These are phyloP conservation scores for Linderniella brevidens DNA, from an alignment of 257 asterid species.

Conservation along the genomic window DNA sequence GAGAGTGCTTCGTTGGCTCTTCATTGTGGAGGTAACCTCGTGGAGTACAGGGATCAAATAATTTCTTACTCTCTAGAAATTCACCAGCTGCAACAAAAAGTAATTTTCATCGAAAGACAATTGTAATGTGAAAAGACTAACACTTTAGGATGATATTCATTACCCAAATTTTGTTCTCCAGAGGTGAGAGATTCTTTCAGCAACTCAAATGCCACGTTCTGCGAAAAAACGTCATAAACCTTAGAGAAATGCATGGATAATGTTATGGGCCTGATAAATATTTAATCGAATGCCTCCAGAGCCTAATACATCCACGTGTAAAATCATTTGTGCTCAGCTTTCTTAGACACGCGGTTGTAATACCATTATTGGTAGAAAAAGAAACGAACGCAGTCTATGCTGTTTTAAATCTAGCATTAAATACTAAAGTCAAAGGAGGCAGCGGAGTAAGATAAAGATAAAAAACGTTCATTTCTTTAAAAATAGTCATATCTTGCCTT, in stretches of 20 bases:
- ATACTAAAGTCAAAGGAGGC: no score
- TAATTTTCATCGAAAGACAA: no score
- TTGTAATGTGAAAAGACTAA: neutral
- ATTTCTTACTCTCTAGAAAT: conserved; percentile 28
- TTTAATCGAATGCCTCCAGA: no score
- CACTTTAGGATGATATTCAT: conserved; percentile 11
- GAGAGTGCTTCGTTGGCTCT: conserved; percentile 29
- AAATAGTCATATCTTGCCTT: no score
- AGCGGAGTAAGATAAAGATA: no score
- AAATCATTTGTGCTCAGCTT: no score
- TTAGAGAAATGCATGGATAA: neutral
- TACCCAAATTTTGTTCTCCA: conserved; percentile 33
- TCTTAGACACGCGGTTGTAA: no score
- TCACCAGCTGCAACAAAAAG: conserved; percentile 36
- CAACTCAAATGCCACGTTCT: conserved; percentile 80
- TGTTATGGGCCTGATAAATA: neutral
- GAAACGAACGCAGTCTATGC: no score
- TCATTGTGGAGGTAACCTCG: conserved; percentile 45
- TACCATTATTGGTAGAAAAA: no score
- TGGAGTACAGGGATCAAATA: conserved; percentile 82
- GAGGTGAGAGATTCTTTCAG: conserved; percentile 48
- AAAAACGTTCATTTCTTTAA: no score
- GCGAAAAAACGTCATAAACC: conserved; percentile 16
- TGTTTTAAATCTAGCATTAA: no score
- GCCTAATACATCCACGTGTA: no score